Percentiles rank a stretch among this genome's conserved stretches.
These are phyloP conservation scores for Nymphaea colorata DNA, from an alignment of 164 flowering plant species.

Conservation along the genomic window DNA sequence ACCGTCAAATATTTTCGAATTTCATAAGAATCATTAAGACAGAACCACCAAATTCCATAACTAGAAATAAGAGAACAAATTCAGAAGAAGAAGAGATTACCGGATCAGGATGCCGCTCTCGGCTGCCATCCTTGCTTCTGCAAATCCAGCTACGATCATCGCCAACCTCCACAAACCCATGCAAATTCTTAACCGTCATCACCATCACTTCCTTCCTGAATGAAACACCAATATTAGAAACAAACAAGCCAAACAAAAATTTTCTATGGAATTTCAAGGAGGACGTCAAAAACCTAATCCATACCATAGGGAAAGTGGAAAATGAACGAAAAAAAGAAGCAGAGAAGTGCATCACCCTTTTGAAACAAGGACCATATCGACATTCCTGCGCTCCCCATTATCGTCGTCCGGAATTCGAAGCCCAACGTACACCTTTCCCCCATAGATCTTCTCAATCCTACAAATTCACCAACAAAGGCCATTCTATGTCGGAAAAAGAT, in stretches of 20 bases:
- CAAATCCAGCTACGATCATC: constrained; percentile 68
- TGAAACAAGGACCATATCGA: constrained; percentile 68
- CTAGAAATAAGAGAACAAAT: background rate
- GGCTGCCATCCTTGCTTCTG: constrained; percentile 21
- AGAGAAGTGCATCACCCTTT: constrained; percentile 16
- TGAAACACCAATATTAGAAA: background rate
- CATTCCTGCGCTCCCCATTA: constrained; percentile 42
- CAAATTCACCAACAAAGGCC: background rate
- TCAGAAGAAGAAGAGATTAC: constrained; percentile 25
- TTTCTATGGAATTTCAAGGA: background rate
- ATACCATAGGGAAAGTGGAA: too few relatives aligned
- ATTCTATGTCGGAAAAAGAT: background rate
- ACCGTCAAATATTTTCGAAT: background rate
- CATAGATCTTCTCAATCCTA: constrained; percentile 69
- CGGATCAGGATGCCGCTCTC: constrained; percentile 49
- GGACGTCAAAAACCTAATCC: background rate
- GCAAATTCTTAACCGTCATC: constrained; percentile 52
- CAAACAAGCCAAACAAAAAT: background rate
- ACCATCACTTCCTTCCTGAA: constrained; percentile 48
- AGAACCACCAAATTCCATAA: background rate
- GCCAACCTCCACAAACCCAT: constrained; percentile 44
- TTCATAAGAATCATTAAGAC: background rate
- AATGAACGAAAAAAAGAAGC: background rate
- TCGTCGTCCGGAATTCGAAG: constrained; percentile 86
- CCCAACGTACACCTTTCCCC: constrained; percentile 73